Evolutionary conservation across 805 yeast genomes (phyloP), one percentile per base, ranked within the genome.

Genomic region (Zygotorulaspora florentina): DNA sequence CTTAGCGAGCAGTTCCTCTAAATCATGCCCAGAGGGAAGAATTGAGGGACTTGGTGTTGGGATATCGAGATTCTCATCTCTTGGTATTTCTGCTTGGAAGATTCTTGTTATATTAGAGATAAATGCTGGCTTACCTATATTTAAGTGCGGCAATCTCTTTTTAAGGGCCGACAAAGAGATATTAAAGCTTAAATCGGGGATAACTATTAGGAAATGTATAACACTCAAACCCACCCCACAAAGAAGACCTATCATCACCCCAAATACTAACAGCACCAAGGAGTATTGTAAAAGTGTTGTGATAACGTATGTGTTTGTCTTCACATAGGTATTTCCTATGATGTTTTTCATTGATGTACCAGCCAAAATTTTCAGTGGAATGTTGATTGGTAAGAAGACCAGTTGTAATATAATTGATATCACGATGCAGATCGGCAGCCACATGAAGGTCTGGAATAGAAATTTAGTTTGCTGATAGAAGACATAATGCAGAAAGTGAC

Each of bases 331-430:
- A 15, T 45, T 42, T n/a, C 42, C 35, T 25, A 50, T 34, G 9
- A 61, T 35, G 11, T 53, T 48, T 35, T 53, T 51, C 13, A 61
- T 20, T 1, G 67, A 47, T 8, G 57, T 50, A 8, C 62, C 61
- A 15, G 55, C 43, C 10, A 62, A 34, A 6, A 61, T 17, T 8
- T 42, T 40, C 39, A 60, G 41, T 13, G 65, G 64, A 3, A 62
- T 46, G 43, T 63, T 63, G 6, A 61, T 37, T 2, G 67, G 67
- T 16, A 63, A 35, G 10, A 56, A 42, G 9, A 47, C 40, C 8
- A 60, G 42, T 23, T 47, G 53, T 10, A 47, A n/a, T 15, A 51
- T 4, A 35, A 46, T 52, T 13, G 55, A 47, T 3, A 53, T 11
- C 12, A 55, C 37, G 17, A 60, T 62, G 16, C 45, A 31, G 3